Evolutionary conservation across 129 eudicot genomes (phyloP), one percentile per base, ranked within the genome.

Genomic region (Oenanthe sinensis): DNA sequence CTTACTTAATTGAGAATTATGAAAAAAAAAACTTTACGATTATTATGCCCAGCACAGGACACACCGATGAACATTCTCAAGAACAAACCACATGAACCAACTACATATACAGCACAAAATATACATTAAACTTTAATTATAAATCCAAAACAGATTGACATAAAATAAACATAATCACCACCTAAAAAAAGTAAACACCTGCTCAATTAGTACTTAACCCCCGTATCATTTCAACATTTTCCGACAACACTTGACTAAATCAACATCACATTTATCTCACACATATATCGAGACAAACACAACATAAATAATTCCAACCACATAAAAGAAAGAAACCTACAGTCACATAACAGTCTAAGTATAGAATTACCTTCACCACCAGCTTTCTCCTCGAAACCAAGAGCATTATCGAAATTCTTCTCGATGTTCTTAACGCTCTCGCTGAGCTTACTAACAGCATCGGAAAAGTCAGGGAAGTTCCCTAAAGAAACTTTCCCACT

Each of bases 371-470:
- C 65, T 58, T 81, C 49, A 72, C 76, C 91, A 67, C 93, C 74
- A 1, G 36, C 36, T 65, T 86, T 85, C 50, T 84, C 98, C 87
- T 89, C 96, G 11, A 91, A 89, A 67, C 97, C 97, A 69, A 91
- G 93, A 39, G 98, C 97, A 44, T 71, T 89, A 67, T 95, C 98
- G 50, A 95, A 90, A 84, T 95, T 91, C 86, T 91, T 88, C 87
- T 91, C 97, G 9, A 95, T 95, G 83, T 88, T 91, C 84, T 95
- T 95, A 19, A 95, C 97, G 81, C 98, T 87, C 84, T 91, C 98
- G 75, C 96, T 90, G 17, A 95, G 79, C 83, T 91, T 95, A 85
- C 89, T 95, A 83, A 95, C 96, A 6, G 98, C 98, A 48, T 89
- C 98, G 4, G 98, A 83, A 12, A 95, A 81, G 88, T 95, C 98